Evolutionary conservation across 768 basidiomycete species (phyloP).

Genomic region (Crucibulum laeve): DNA sequence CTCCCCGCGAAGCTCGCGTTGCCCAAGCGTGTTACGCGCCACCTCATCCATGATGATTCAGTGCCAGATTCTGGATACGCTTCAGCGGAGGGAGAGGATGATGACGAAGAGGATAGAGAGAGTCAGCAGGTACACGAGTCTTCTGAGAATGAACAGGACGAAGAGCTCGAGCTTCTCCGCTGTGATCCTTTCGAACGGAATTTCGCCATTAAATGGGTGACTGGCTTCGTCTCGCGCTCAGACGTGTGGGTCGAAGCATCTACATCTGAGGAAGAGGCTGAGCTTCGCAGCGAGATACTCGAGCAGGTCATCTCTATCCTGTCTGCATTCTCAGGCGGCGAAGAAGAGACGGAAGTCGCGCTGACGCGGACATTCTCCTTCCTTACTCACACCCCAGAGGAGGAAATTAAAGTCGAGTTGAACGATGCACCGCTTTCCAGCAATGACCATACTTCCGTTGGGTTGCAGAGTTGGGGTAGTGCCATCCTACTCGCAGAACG

Average conservation of each 20-base stretch:
- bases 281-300: conserved; percentile 36
- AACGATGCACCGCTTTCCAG: conserved; percentile 64
- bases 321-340: conserved; percentile 40
- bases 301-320: conserved; percentile 61
- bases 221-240: conserved; percentile 59
- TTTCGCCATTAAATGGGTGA: conserved; percentile 72
- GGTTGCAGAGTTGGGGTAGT: conserved; percentile 83
- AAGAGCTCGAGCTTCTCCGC: conserved; percentile 41
- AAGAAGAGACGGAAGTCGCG: conserved; percentile 35
- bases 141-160: conserved; percentile 14
- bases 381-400: conserved; percentile 13
- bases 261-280: conserved; percentile 28
- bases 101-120: conserved; percentile 21
- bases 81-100: conserved; percentile 62
- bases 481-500: conserved; percentile 66
- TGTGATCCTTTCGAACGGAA: conserved; percentile 63
- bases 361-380: conserved; percentile 55
- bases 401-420: conserved; percentile 44
- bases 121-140: conserved; percentile 5
- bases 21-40: conserved; percentile 19
- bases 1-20: conserved; percentile 21
- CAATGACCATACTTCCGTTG: conserved; percentile 74
- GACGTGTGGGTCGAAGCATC: conserved; percentile 41
- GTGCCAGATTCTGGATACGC: conserved; percentile 78
- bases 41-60: conserved; percentile 33